Percentiles rank a stretch among this genome's conserved stretches.
Evolutionary conservation across 352 stramenopile species (phyloP).

Genomic region (Phytophthora multivora): DNA sequence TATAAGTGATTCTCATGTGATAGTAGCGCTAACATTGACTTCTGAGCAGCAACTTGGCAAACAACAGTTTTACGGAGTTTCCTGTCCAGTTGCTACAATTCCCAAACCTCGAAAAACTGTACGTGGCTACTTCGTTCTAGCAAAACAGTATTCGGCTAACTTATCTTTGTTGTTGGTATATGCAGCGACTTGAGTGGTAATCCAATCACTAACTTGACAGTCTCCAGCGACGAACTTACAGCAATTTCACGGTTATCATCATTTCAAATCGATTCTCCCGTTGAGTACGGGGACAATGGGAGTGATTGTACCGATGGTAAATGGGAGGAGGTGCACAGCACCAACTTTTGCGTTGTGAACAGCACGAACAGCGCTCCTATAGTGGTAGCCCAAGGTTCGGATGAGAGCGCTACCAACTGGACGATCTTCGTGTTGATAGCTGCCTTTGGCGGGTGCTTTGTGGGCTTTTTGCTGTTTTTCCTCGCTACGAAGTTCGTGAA

Average conservation of each 20-base stretch:
- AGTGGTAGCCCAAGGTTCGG: slow-evolving; percentile 6
- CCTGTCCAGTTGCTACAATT: slow-evolving; percentile 47
- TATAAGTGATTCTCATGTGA: no score
- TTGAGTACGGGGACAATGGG: background rate
- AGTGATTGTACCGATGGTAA: slow-evolving; percentile 34
- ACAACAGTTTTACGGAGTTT: slow-evolving; percentile 50
- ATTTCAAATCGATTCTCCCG: slow-evolving; percentile 32
- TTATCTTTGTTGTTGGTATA: background rate
- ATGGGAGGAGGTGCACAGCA: slow-evolving; percentile 32
- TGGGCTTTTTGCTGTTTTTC: slow-evolving; percentile 46
- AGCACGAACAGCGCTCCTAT: slow-evolving; percentile 17
- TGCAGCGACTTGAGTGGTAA: slow-evolving; percentile 52
- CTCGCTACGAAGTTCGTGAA: slow-evolving; percentile 24
- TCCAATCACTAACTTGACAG: slow-evolving; percentile 44
- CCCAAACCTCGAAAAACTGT: slow-evolving; percentile 48
- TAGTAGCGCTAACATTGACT: no score
- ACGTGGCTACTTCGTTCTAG: slow-evolving; percentile 15
- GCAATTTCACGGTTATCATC: slow-evolving; percentile 36
- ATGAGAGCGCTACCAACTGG: slow-evolving; percentile 31
- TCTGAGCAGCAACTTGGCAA: slow-evolving; percentile 42
- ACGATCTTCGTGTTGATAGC: slow-evolving; percentile 37
- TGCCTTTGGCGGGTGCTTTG: slow-evolving; percentile 37
- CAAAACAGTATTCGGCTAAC: no score
- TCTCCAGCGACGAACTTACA: slow-evolving; percentile 39
- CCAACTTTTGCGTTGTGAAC: slow-evolving; percentile 50